A percentile compares a stretch with the other conserved stretches of the same genome.
Conservation (phyloP, 1,284 basidiomycete genomes). For the Schizophyllum amplum region DNA sequence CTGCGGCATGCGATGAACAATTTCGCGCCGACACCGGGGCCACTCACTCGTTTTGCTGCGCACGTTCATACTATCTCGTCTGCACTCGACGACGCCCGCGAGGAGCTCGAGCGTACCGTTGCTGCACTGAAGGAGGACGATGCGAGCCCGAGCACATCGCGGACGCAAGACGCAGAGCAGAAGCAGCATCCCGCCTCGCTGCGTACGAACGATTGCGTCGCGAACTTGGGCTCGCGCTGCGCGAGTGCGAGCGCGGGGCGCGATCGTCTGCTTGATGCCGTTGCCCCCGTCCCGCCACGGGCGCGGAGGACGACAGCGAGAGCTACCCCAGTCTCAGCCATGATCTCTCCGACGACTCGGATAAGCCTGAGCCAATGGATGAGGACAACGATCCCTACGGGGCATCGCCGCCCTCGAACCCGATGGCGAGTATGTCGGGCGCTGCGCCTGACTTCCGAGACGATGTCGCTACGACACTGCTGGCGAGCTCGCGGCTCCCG, state of each 20-base stretch:
- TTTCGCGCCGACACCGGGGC: constrained; percentile 66
- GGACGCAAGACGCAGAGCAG: constrained; percentile 16
- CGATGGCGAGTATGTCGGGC: background rate
- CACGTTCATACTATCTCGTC: constrained; percentile 62
- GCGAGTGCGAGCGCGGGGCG: constrained; percentile 75
- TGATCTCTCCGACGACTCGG: constrained; percentile 47
- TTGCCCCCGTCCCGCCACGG: constrained; percentile 31
- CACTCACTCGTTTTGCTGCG: constrained; percentile 55
- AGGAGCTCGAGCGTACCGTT: constrained; percentile 54
- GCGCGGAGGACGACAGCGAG: constrained; percentile 30
- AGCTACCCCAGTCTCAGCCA: constrained; percentile 42
- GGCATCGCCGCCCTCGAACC: background rate
- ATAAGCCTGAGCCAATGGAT: constrained; percentile 32
- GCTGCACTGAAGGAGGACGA: constrained; percentile 37
- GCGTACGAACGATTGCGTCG: constrained; percentile 67
- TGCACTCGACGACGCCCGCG: constrained; percentile 59
- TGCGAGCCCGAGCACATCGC: constrained; percentile 10
- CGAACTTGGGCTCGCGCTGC: constrained; percentile 63
- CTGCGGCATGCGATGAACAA: constrained; percentile 13
- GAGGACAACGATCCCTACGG: constrained; percentile 16
- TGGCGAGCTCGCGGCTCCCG: background rate
- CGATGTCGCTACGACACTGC: constrained; percentile 36
- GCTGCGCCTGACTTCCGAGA: background rate
- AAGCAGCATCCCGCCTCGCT: constrained; percentile 39
- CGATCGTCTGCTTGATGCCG: constrained; percentile 48